phyloP scores from a whole-genome alignment of 2,329 filamentous ascomycete species.

The Neurospora crassa region DNA sequence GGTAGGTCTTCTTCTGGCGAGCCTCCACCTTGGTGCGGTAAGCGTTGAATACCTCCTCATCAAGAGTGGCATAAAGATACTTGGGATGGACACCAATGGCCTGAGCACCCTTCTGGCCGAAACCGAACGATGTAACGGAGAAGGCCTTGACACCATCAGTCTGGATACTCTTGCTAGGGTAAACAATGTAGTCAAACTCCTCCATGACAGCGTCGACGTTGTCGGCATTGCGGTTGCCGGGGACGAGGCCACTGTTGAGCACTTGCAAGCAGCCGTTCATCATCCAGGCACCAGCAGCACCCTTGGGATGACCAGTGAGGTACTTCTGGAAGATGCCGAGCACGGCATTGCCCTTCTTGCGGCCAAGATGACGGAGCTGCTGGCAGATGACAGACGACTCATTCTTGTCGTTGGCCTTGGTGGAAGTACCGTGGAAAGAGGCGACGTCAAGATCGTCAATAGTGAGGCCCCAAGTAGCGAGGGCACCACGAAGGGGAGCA shows the following conservation, averaged over 20 bases:
- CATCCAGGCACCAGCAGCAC: conserved; percentile 99
- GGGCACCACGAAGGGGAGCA: conserved; percentile 86
- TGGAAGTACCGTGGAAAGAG: conserved; percentile 98
- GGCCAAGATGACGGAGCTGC: conserved; percentile 88
- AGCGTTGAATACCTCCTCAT: conserved; percentile 68
- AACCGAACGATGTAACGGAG: conserved; percentile 97
- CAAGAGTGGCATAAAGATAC: conserved; percentile 91
- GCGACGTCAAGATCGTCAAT: conserved; percentile 92
- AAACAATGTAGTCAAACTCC: conserved; percentile 95
- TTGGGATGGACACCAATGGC: conserved; percentile 94
- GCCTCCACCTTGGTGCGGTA: conserved; percentile 87
- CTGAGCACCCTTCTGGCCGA: conserved; percentile 97
- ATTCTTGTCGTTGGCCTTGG: conserved; percentile 98
- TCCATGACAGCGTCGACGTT: conserved; percentile 96
- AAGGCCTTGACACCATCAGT: conserved; percentile 98
- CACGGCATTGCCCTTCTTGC: conserved; percentile 91
- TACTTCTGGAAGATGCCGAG: conserved; percentile 99
- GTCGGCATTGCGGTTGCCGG: conserved; percentile 95
- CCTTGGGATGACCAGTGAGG: conserved; percentile 96
- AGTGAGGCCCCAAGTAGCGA: conserved; percentile 96
- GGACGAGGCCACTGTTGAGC: conserved; percentile 85
- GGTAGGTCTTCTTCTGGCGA: conserved; percentile 96
- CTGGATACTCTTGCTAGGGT: conserved; percentile 89
- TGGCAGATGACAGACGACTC: conserved; percentile 96
- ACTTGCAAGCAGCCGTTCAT: conserved; percentile 97